Conservation (phyloP, 441 rosid species). For the Syzygium syzygioides region DNA sequence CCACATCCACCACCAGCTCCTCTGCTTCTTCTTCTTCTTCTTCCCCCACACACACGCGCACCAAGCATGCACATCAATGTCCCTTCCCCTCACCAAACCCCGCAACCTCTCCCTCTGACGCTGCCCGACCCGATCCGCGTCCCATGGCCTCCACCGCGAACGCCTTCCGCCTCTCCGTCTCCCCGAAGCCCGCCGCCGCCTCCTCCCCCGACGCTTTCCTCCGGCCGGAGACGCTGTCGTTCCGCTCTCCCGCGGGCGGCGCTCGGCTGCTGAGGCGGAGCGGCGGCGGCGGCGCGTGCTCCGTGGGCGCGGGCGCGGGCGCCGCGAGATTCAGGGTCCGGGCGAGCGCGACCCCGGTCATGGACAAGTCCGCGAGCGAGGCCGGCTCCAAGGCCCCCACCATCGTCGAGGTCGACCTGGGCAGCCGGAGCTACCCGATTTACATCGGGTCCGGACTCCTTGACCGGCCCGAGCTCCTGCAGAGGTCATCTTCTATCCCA, state of each 20-base stretch:
- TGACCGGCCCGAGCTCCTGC: slow-evolving; percentile 73
- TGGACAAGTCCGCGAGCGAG: slow-evolving; percentile 44
- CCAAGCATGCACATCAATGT: background rate
- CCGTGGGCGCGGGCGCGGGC: slow-evolving; percentile 2
- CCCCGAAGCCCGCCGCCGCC: slow-evolving; percentile 18
- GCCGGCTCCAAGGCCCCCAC: slow-evolving; percentile 42
- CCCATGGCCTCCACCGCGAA: slow-evolving; percentile 58
- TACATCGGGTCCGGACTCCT: slow-evolving; percentile 89
- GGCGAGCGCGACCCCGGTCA: slow-evolving; percentile 50
- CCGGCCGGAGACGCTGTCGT: slow-evolving; percentile 25
- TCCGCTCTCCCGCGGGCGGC: slow-evolving; percentile 16
- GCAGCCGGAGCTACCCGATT: slow-evolving; percentile 86
- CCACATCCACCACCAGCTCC: background rate
- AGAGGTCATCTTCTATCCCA: slow-evolving; percentile 37
- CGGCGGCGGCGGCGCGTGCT: slow-evolving; percentile 7
- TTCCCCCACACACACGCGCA: background rate
- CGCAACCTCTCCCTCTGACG: background rate
- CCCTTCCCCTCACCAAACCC: background rate
- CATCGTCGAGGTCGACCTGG: slow-evolving; percentile 82
- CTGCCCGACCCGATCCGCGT: background rate
- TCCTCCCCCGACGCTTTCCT: slow-evolving; percentile 11
- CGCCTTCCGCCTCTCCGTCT: slow-evolving; percentile 35
- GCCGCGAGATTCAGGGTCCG: slow-evolving; percentile 18
- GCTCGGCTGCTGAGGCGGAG: slow-evolving; percentile 20
- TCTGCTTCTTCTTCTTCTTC: background rate